Conservation (phyloP, 495 filamentous ascomycete species). For the Neurospora sp. region DNA sequence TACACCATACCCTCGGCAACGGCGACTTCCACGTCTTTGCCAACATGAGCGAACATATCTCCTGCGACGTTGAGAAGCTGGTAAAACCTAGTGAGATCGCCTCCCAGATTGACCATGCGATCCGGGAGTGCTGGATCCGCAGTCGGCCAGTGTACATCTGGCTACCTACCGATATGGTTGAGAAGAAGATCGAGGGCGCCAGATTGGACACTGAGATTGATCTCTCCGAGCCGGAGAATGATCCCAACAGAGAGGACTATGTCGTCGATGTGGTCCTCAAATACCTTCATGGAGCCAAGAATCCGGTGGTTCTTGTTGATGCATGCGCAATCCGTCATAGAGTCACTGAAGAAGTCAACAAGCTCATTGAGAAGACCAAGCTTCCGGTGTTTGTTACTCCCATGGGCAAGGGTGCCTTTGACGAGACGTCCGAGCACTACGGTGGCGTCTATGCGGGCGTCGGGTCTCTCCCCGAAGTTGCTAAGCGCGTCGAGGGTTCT, state of each 20-base stretch:
- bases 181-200: conserved; percentile 66
- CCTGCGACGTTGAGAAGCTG: conserved; percentile 58
- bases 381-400: conserved; percentile 81
- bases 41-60: conserved; percentile 64
- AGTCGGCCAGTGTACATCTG: conserved; percentile 76
- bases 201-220: conserved; percentile 58
- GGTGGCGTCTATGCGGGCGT: conserved; percentile 82
- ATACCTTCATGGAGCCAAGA: conserved; percentile 65
- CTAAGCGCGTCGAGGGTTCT: conserved; percentile 63
- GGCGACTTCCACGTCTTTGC: conserved; percentile 82
- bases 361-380: conserved; percentile 64
- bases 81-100: conserved; percentile 60
- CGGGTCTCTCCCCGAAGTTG: conserved; percentile 62
- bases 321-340: conserved; percentile 82
- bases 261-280: conserved; percentile 72
- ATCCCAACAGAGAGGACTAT: conserved; percentile 67
- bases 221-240: conserved; percentile 51
- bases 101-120: conserved; percentile 65
- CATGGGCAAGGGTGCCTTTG: conserved; percentile 84
- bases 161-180: conserved; percentile 76
- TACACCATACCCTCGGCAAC: conserved; percentile 91
- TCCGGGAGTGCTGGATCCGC: conserved; percentile 67
- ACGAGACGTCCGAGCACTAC: conserved; percentile 66
- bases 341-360: conserved; percentile 63
- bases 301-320: conserved; percentile 77